Evolutionary conservation across 2,329 filamentous ascomycete species (phyloP).

Genomic region (Fusarium sp.): DNA sequence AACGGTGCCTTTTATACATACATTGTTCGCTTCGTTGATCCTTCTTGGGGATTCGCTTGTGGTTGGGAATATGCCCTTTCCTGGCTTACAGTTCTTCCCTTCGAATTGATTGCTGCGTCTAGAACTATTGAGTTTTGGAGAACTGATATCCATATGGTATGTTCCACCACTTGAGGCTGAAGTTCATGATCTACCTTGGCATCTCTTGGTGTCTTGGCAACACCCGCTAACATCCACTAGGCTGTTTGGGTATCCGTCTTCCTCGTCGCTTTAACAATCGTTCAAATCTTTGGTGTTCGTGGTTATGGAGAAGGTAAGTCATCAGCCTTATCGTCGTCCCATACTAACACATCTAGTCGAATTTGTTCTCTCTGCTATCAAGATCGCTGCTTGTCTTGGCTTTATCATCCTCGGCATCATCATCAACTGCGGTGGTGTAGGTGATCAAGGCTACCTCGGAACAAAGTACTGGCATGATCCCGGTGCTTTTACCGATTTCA

Average conservation of each 20-base stretch:
- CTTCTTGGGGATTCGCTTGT: conserved; percentile 94
- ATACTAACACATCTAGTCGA: conserved; percentile 61
- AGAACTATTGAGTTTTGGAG: conserved; percentile 88
- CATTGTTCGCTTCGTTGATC: conserved; percentile 90
- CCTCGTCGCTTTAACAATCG: conserved; percentile 76
- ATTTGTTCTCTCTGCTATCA: conserved; percentile 86
- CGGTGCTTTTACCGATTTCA: conserved; percentile 85
- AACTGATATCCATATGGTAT: conserved; percentile 63
- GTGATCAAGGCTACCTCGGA: conserved; percentile 80
- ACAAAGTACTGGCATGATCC: conserved; percentile 80
- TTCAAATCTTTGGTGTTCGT: conserved; percentile 89
- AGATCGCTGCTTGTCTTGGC: conserved; percentile 55
- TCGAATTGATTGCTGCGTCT: conserved; percentile 88
- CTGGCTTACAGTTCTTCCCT: conserved; percentile 84
- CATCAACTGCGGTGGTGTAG: conserved; percentile 83
- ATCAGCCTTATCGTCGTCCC: rapidly evolving
- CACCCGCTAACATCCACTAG: conserved; percentile 11
- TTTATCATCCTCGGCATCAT: conserved; percentile 83
- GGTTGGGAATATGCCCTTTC: conserved; percentile 94
- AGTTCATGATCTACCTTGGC: conserved; percentile 6
- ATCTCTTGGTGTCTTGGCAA: conserved; percentile 14
- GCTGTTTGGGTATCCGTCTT: conserved; percentile 88
- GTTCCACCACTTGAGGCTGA: too few species aligned
- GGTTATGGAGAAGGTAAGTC: conserved; percentile 80
- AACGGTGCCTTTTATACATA: conserved; percentile 93